Evolutionary conservation across 192 early-diverging fungal species (phyloP).

Genomic region (Phlyctochytrium bullatum): DNA sequence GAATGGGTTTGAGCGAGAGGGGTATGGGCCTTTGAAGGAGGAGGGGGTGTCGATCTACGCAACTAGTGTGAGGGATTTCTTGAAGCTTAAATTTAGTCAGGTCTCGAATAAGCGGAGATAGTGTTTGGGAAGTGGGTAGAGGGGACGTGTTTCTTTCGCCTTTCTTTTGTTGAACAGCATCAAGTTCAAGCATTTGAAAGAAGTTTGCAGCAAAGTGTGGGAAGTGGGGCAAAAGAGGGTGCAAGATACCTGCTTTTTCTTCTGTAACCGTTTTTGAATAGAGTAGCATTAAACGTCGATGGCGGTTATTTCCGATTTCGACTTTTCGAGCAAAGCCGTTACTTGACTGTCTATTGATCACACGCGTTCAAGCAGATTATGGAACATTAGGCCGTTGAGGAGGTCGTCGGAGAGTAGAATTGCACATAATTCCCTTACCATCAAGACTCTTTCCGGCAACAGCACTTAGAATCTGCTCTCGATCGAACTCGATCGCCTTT

Average conservation of each 20-base stretch:
- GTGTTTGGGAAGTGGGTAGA: neutral
- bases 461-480: neutral
- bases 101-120: neutral
- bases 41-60: conserved; percentile 32
- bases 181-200: no score
- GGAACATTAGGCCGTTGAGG: no score
- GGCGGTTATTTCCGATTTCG: neutral
- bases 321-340: neutral
- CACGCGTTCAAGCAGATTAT: no score
- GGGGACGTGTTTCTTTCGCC: neutral
- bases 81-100: conserved; percentile 11
- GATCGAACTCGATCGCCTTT: conserved; percentile 6
- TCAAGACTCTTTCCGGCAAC: neutral
- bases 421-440: neutral
- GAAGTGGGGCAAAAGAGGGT: no score
- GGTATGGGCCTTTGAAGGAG: conserved; percentile 33
- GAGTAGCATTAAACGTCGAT: neutral
- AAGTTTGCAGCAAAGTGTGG: no score
- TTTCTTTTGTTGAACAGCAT: no score
- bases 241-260: no score
- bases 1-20: conserved; percentile 28
- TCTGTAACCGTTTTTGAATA: no score
- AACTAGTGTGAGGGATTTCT: conserved; percentile 26
- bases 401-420: neutral
- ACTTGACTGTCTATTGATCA: neutral